Evolutionary conservation across 2,329 filamentous ascomycete genomes (phyloP), one percentile per base, ranked within the genome.

Genomic region (Trichophyton benhamiae): DNA sequence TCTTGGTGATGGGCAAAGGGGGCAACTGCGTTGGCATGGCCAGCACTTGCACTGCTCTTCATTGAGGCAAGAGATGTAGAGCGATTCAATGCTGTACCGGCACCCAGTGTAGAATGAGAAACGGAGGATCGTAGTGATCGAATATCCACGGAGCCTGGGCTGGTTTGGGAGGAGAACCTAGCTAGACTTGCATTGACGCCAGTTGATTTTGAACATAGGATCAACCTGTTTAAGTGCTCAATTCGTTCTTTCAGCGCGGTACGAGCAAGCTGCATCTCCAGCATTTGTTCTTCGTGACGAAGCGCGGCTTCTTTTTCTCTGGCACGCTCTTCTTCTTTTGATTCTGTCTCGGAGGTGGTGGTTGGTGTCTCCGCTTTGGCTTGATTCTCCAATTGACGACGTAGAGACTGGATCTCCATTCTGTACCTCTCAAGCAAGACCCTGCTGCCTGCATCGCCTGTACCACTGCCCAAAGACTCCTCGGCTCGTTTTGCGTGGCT

Each of bases 241-340:
- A 99, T 99, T 33, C 94, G 87, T 77, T 99, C 94, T 73, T 97
- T 99, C 60, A 99, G 78, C 0, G 94, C 94, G 0, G 94, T 99
- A 48, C 94, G 85, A 36, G 94, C 94, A 55, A 99, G 82, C 72
- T 99, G 94, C 89, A 99, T 97, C 75, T 99, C 94, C 60, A 99
- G 80, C 82, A 99, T 92, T 74, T 99, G 94, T 76, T 97, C 94
- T 71, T 96, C 91, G 67, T 96, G 94, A 44, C 91, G 85, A 66
- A 89, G 83, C 66, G 91, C 86, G 6, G 88, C 88, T 74, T 96
- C 89, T 67, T 87, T 84, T 72, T 94, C 85, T 57, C 85, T 83
- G 63, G 87, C 82, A 58, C 82, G 83, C 25, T 78, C 75, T 61
- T 79, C 81, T 8, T 38, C 20, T 48, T 60, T 63, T 7, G 55